Base-by-base conservation (phyloP, 805 yeast species). In the Lachancea dasiensis region DNA sequence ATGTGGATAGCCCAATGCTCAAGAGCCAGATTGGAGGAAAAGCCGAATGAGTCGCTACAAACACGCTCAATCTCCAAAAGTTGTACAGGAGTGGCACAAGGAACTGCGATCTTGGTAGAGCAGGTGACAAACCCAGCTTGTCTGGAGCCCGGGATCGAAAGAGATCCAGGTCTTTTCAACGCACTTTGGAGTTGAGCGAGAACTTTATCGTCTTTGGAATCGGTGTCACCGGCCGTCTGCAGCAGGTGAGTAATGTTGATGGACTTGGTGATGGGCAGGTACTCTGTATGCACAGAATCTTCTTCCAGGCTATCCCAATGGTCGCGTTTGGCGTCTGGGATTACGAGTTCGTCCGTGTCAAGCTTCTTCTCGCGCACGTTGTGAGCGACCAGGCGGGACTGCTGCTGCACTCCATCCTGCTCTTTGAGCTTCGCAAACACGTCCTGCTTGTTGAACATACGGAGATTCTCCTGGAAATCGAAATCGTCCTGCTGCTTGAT, bases 391-490 rank as follows among this genome's bases (percentile, higher is more conserved):
- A 86, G 67, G 47, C 95, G 69, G 29, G 73, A 68, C 10, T 69
- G 65, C 1, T 81, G 79, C 27, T 70, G 75, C 13, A 76, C 68
- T 14, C 67, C 70, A 54, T 87, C 96, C 38, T 68, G 63, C 44
- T 69, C 69, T 35, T 76, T 77, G 51, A 89, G 72, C 54, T 86
- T 86, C 34, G 81, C 83, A 58, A 89, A 82, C 3, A 87, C 90
- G 5, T 79, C 69, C 41, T 70, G 66, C 58, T 89, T 89, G 58
- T 89, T 92, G 52, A 89, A 89, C 67, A 79, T 77, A 17, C 80
- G 80, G 45, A 89, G 68, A 54, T 83, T 85, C 10, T 85, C 79
- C 39, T 77, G 85, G 60, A 89, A 89, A 58, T 89, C 96, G 61
- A 89, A 89, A 46, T 86, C 96, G 16, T 67, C 70, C 38, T 69